Conservation (phyloP, 306 rosid species). For the Cajanus cajan region DNA sequence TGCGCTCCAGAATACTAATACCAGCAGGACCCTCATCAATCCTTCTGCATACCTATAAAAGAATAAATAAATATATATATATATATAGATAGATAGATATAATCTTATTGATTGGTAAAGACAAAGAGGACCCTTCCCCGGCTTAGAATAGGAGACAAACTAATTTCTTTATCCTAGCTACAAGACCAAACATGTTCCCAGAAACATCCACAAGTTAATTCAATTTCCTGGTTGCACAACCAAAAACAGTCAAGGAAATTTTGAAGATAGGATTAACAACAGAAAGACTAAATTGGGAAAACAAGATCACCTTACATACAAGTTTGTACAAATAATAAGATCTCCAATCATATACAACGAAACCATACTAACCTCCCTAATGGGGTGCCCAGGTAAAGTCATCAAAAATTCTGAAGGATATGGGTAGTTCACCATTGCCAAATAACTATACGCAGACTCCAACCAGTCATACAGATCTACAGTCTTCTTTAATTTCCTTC, state of each 20-base stretch:
- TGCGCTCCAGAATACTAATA: conserved; percentile 54
- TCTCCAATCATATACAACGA: background rate
- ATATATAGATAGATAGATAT: too few species aligned
- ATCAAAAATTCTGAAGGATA: conserved; percentile 62
- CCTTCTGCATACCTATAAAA: conserved; percentile 63
- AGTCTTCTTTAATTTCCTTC: conserved; percentile 46
- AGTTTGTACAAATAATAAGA: conserved; percentile 12
- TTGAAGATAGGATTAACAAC: background rate
- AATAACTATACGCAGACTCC: conserved; percentile 79
- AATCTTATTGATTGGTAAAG: conserved; percentile 14
- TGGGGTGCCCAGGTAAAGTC: conserved; percentile 83
- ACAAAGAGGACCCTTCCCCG: background rate
- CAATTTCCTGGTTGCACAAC: conserved; percentile 19
- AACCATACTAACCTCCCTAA: conserved; percentile 64
- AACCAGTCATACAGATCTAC: conserved; percentile 62
- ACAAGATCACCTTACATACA: background rate
- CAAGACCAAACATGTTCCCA: conserved; percentile 19
- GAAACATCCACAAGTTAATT: conserved; percentile 16
- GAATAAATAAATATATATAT: too few species aligned
- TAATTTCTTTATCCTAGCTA: background rate
- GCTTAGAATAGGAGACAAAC: background rate
- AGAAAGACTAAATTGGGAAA: background rate
- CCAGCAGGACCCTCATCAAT: conserved; percentile 58
- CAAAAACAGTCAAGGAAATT: background rate
- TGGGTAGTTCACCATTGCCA: conserved; percentile 89